Evolutionary conservation across 2,329 filamentous ascomycete species (phyloP).

Genomic region (Fonsecaea monophora): DNA sequence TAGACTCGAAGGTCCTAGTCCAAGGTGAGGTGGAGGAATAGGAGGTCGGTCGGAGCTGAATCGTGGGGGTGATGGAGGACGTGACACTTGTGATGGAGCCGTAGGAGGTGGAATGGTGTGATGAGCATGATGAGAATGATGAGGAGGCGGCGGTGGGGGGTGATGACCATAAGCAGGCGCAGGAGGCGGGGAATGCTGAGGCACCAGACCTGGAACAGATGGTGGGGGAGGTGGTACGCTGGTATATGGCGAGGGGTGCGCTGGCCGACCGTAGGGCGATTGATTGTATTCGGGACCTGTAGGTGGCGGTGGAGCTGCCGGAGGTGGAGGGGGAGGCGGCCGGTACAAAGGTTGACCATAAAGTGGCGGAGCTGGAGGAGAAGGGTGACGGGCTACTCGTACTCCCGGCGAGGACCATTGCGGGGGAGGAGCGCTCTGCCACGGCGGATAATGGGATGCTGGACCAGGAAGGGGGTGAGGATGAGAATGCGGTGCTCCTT

Average conservation of each 20-base stretch:
- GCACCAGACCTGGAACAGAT: constrained; percentile 28
- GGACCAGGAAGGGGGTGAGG: constrained; percentile 25
- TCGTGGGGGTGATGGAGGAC: constrained; percentile 33
- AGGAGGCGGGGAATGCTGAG: constrained; percentile 33
- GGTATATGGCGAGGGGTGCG: constrained; percentile 23
- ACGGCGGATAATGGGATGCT: constrained; percentile 33
- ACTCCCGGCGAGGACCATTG: constrained; percentile 47
- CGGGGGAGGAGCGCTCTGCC: constrained; percentile 36
- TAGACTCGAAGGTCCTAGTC: constrained; percentile 26
- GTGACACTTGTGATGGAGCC: constrained; percentile 15
- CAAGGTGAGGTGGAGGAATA: constrained; percentile 29
- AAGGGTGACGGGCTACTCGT: constrained; percentile 57
- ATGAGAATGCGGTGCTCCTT: constrained; percentile 28
- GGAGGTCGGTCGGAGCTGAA: constrained; percentile 26
- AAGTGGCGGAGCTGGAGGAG: constrained; percentile 41
- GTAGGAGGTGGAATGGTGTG: constrained; percentile 13
- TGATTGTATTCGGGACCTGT: constrained; percentile 24
- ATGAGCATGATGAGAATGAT: constrained; percentile 23
- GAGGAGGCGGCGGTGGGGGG: constrained; percentile 17
- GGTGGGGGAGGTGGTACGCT: constrained; percentile 28
- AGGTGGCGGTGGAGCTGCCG: background rate
- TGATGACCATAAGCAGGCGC: constrained; percentile 31
- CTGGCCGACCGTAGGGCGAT: constrained; percentile 31
- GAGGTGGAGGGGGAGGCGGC: constrained; percentile 20
- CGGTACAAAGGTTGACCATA: constrained; percentile 42